Conservation (phyloP, 305 asterid species). For the Fraxinus ornus region DNA sequence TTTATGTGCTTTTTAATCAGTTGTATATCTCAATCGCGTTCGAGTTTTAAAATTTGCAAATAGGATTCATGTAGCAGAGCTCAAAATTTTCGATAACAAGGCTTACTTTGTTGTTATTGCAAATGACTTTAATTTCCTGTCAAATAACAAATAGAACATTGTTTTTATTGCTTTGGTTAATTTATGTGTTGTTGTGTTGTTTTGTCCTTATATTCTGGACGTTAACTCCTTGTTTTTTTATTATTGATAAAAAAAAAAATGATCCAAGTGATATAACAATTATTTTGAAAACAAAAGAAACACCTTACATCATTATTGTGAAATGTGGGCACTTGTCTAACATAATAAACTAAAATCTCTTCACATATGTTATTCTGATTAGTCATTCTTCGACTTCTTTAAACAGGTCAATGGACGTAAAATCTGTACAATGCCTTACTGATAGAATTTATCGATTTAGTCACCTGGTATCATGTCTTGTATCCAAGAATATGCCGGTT, state of each 20-base stretch:
- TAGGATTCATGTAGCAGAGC: neutral
- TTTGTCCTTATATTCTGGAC: neutral
- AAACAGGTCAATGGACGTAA: constrained; percentile 70
- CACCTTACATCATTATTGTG: neutral
- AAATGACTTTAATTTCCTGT: neutral
- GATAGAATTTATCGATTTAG: constrained; percentile 83
- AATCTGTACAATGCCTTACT: constrained; percentile 65
- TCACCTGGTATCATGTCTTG: constrained; percentile 68
- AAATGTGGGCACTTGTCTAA: neutral
- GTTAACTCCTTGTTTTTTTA: neutral
- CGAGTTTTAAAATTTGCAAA: neutral
- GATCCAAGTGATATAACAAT: neutral
- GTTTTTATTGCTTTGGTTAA: neutral
- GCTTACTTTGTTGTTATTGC: neutral
- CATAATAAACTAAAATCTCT: no score
- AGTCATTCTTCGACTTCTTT: constrained; percentile 8
- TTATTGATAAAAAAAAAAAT: no score
- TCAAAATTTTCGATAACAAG: neutral
- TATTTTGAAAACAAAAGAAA: neutral
- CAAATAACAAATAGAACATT: neutral
- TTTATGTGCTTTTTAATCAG: neutral
- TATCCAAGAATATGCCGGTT: constrained; percentile 54
- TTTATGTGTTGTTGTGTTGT: neutral
- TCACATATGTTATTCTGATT: neutral
- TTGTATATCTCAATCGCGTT: neutral